These are phyloP conservation scores for Trichoderma cornu-damae DNA, from an alignment of 2,329 filamentous ascomycete genomes.

Conservation along the genomic window DNA sequence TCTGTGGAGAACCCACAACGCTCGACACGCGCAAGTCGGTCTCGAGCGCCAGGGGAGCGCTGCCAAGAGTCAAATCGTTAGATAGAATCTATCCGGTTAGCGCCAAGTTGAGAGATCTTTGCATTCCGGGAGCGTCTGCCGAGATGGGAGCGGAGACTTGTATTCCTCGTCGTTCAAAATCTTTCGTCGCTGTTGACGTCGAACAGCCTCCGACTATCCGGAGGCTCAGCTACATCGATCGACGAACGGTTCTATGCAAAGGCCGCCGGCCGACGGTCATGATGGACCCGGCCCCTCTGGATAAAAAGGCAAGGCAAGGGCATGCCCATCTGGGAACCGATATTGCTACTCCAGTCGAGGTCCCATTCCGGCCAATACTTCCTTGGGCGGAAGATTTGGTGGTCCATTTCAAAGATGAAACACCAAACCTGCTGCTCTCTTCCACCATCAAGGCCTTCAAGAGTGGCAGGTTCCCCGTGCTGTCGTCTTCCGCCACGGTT, in stretches of 20 bases:
- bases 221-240: slow-evolving; percentile 27
- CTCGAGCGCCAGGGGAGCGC: slow-evolving; percentile 16
- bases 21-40: slow-evolving; percentile 33
- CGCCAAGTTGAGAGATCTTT: slow-evolving; percentile 32
- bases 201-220: slow-evolving; percentile 23
- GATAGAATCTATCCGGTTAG: slow-evolving; percentile 32
- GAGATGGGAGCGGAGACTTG: slow-evolving; percentile 15
- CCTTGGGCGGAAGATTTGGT: slow-evolving; percentile 53
- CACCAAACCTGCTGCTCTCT: slow-evolving; percentile 40
- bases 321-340: slow-evolving; percentile 40
- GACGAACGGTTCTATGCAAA: slow-evolving; percentile 30
- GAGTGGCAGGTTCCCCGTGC: slow-evolving; percentile 27
- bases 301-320: slow-evolving; percentile 29
- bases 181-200: slow-evolving; percentile 26
- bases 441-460: slow-evolving; percentile 44
- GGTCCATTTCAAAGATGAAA: slow-evolving; percentile 47
- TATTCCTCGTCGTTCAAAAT: slow-evolving; percentile 24
- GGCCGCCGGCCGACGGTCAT: slow-evolving; percentile 28
- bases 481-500: slow-evolving; percentile 23
- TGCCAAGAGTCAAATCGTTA: slow-evolving; percentile 36
- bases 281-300: slow-evolving; percentile 28
- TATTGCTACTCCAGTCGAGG: slow-evolving; percentile 25
- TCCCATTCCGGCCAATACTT: slow-evolving; percentile 41
- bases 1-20: slow-evolving; percentile 39
- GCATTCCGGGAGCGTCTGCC: slow-evolving; percentile 25